Evolutionary conservation across 2,329 filamentous ascomycete genomes (phyloP).

Genomic region (Aquanectria penicillioides): DNA sequence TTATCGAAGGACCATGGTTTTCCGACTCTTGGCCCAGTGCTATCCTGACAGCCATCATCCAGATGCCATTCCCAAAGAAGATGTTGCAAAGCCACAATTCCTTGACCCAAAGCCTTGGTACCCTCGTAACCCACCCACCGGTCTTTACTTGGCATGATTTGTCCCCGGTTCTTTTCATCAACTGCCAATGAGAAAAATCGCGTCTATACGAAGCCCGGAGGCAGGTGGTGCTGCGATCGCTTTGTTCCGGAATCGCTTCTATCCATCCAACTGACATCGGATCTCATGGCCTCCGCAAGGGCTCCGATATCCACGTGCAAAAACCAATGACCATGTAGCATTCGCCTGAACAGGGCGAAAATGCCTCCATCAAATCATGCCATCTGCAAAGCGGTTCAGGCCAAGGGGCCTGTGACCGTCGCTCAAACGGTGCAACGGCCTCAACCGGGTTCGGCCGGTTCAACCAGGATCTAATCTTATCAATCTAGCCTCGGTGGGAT

Average conservation of each 20-base stretch:
- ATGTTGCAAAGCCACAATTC: too few relatives aligned
- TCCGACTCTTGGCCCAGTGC: too few relatives aligned
- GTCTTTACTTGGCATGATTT: too few relatives aligned
- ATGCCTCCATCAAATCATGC: constrained; percentile 14
- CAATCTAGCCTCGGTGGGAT: constrained; percentile 43
- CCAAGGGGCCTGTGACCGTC: not conserved
- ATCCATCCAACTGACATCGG: constrained; percentile 3
- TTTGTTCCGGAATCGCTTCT: not conserved
- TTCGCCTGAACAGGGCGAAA: not conserved
- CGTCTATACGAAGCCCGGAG: too few relatives aligned
- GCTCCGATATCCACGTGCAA: constrained; percentile 12
- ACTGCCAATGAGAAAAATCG: too few relatives aligned
- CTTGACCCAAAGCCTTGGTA: too few relatives aligned
- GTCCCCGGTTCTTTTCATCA: too few relatives aligned
- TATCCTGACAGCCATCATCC: too few relatives aligned
- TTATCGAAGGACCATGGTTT: too few relatives aligned
- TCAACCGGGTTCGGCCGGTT: constrained; percentile 31
- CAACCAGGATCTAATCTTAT: constrained; percentile 50
- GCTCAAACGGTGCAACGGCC: constrained; percentile 11
- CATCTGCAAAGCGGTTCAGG: not conserved
- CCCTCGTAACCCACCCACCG: too few relatives aligned
- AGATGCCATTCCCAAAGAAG: too few relatives aligned
- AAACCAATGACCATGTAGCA: not conserved
- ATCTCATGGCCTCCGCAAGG: not conserved
- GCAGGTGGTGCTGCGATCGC: not conserved